Percentiles rank a stretch among this genome's conserved stretches.
These are phyloP conservation scores for Boletus barrowsii DNA, from an alignment of 768 basidiomycete species.

Conservation along the genomic window DNA sequence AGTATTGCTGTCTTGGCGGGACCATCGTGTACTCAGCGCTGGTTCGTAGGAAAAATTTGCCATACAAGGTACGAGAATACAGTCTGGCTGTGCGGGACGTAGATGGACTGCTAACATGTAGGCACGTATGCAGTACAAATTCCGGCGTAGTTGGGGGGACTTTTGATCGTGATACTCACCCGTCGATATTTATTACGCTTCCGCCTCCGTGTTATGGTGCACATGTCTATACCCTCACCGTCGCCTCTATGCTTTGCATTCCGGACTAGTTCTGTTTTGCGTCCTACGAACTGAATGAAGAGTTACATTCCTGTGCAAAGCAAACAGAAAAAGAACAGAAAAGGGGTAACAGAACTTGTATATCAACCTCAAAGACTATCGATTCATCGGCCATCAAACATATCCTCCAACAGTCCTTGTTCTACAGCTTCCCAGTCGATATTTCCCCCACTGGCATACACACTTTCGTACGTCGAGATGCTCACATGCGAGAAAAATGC, in stretches of 20 bases:
- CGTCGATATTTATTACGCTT: conserved; percentile 8
- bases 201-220: conserved; percentile 4
- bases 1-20: conserved; percentile 11
- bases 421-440: conserved; percentile 93
- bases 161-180: conserved; percentile 45
- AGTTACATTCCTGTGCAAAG: conserved; percentile 4
- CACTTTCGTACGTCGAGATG: conserved; percentile 83
- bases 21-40: conserved; percentile 2
- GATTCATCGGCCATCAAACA: conserved; percentile 73
- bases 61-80: conserved; percentile 71
- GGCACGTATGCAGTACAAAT: conserved; percentile 81
- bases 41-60: conserved; percentile 62
- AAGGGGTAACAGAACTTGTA: not conserved
- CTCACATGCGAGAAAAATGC: conserved; percentile 91
- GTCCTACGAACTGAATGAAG: not conserved
- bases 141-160: conserved; percentile 84
- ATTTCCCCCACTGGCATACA: conserved; percentile 77
- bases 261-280: not conserved
- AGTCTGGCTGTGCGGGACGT: conserved; percentile 7
- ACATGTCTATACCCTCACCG: conserved; percentile 27
- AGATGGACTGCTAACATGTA: conserved; percentile 45
- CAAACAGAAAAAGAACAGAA: conserved; percentile 2
- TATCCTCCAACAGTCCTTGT: conserved; percentile 72
- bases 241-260: conserved; percentile 2
- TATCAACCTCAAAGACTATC: not conserved